Base-by-base conservation (phyloP, 768 basidiomycete genomes). In the Boletus pseudopeckii region DNA sequence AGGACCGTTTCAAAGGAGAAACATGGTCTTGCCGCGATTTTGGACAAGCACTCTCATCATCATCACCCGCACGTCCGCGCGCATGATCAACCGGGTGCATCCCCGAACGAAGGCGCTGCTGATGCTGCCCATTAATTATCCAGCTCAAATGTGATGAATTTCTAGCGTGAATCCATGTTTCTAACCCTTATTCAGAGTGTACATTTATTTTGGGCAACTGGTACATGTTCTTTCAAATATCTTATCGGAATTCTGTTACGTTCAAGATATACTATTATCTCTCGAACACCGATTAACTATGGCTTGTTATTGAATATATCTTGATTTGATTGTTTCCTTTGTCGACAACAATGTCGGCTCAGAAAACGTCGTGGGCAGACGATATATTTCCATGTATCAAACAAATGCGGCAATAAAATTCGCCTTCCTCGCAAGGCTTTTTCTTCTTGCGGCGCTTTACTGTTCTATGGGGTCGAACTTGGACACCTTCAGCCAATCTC, bases 11-110 rank as follows among this genome's bases (percentile, higher is more conserved):
- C 69, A 22, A 63, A 64, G 64, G 66, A 70, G 20, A 69, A 67
- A 45, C 65, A 69, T 9, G 69, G 67, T 15, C 51, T 74, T 32
- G 48, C 66, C 7, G 71, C 64, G 0, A 45, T 72, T 9, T 60
- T 70, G 36, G 66, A 66, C 62, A 74, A 62, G 38, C 8, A 68
- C 8, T 48, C 63, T 3, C 72, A 72, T 28, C 62, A 62, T 17
- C 24, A 26, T 7, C 48, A 58, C 43, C 30, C 17, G 3, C 62
- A 53, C 24, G 36, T 1, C 30, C 51, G 17, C 13, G 28, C 15
- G 10, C 26, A 45, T 4, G 55, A 47, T 44, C 52, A 46, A 1
- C 33, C 50, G 17, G 45, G 49, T 15, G 36, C 42, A 15, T 30
- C 61, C 18, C 8, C 13, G 1, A 36, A 38, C 20, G 55, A n/a